Base-by-base conservation (phyloP, 306 rosid genomes). In the Castanopsis chinensis region DNA sequence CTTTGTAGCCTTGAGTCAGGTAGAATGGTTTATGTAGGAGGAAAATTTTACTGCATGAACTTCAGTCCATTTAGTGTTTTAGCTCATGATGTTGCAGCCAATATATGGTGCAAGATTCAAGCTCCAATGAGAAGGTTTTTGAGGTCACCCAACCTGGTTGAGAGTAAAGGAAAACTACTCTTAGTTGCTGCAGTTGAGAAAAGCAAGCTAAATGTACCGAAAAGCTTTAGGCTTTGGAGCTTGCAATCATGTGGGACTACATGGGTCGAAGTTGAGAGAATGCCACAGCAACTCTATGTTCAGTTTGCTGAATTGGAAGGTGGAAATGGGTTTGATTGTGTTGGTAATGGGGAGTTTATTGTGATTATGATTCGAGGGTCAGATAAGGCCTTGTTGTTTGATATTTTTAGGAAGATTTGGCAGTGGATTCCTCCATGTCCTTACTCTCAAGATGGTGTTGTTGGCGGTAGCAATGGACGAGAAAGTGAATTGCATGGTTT, bases 401-500 rank as follows among this genome's bases (percentile, higher is more conserved):
- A 96, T 72, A 83, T 86, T 20, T 51, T 69, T 1, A 85, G 77
- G 81, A 96, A 93, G 88, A 76, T 85, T 15, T 96, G 99, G 99
- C 94, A 89, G 32, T 96, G 99, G 99, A 81, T 96, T 79, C 98
- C 98, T 2, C 92, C 96, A 0, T 96, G 99, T 72, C 99, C 99
- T 6, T 96, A 88, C 74, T 33, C 79, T 56, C 60, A 67, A 18
- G 77, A 73, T 61, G 71, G 41, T 3, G 55, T 28, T 6, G 17
- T 49, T 49, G 71, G 72, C 1, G 25, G 33, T 20, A 73, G 82
- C 73, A 14, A 63, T 10, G 59, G 76, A 54, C 76, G 76, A 23
- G 86, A 51, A 2, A 74, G 78, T 27, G 91, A 88, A 32, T 65
- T 96, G 91, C 96, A 88, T 82, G 97, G 93, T 49, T 91, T 91